Evolutionary conservation across 78 protist genomes (phyloP).

Genomic region (Dictyostelium brefeldianum): DNA sequence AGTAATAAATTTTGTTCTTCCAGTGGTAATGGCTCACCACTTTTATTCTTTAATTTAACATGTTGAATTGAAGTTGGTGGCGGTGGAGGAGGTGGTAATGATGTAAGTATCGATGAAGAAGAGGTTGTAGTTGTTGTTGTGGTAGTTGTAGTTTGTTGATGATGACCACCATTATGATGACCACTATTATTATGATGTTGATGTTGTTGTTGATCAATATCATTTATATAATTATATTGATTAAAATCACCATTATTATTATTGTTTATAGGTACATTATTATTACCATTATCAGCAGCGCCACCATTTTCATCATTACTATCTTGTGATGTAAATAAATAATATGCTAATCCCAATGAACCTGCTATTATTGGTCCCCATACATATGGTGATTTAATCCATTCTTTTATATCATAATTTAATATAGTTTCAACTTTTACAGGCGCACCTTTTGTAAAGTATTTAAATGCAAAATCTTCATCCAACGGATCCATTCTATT

Average conservation of each 20-base stretch:
- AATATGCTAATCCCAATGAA: slow-evolving; percentile 14
- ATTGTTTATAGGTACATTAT: background rate
- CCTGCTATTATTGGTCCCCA: slow-evolving; percentile 27
- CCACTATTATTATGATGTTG: background rate
- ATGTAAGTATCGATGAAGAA: background rate
- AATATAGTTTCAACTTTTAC: slow-evolving; percentile 55
- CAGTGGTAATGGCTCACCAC: slow-evolving; percentile 37
- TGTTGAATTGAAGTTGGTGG: slow-evolving; percentile 9
- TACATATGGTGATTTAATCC: slow-evolving; percentile 15
- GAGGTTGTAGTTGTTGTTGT: slow-evolving; percentile 28
- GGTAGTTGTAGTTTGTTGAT: background rate
- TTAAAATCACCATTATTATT: background rate
- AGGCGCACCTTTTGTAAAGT: slow-evolving; percentile 59
- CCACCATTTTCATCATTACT: slow-evolving; percentile 8
- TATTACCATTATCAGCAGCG: background rate
- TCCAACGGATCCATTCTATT: slow-evolving; percentile 68
- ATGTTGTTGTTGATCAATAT: background rate
- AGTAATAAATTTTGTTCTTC: slow-evolving; percentile 65
- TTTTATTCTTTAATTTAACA: background rate
- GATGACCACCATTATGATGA: slow-evolving; percentile 1
- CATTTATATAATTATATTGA: background rate
- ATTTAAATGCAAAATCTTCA: slow-evolving; percentile 29
- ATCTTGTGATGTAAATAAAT: slow-evolving; percentile 14
- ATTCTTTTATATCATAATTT: slow-evolving; percentile 48
- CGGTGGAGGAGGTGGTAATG: slow-evolving; percentile 20